Evolutionary conservation across 176 grass and related monocot species (phyloP), one percentile per base, ranked within the genome.

Genomic region (Cocos nucifera): DNA sequence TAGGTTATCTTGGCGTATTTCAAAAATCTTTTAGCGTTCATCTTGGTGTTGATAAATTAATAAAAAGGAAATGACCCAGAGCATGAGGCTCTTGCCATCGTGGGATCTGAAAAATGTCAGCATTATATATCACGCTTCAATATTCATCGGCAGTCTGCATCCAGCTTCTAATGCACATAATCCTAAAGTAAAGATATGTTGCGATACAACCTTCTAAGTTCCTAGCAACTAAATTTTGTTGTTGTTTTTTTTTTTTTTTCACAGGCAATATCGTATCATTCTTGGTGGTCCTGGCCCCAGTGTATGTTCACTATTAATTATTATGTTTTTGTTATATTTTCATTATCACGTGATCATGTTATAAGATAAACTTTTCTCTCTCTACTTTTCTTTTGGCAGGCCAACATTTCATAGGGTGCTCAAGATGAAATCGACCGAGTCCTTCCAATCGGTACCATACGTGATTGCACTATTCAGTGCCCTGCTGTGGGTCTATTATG

Each of bases 401-500:
- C 79, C 90, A 57, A 95, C 86, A 63, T 95, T 95, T 62, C 84
- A 84, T 39, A 79, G 80, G 35, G 83, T 95, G 18, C 87, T 69
- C 74, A 87, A 77, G 86, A 89, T 81, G 71, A 95, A 89, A 72
- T 90, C 90, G 15, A 90, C 86, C 0, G 90, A 95, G 69, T 89
- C 86, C 44, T 95, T 90, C 62, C 79, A 89, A 58, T 89, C 90
- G 18, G 35, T 83, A 19, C 90, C 90, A 25, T 95, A 95, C 59
- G 87, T 81, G 21, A 69, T 82, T 62, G 77, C 83, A 27, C 67
- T 95, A 60, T 71, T 95, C 56, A 95, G 90, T 74, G 90, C 90
- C 52, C 81, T 79, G 90, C 66, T 95, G 72, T 95, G 90, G 86
- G 39, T 90, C 23, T 95, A 87, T 61, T 95, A 95, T 59, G 90